These are phyloP conservation scores for Brettanomyces naardenensis DNA, from an alignment of 805 yeast species.

Conservation along the genomic window DNA sequence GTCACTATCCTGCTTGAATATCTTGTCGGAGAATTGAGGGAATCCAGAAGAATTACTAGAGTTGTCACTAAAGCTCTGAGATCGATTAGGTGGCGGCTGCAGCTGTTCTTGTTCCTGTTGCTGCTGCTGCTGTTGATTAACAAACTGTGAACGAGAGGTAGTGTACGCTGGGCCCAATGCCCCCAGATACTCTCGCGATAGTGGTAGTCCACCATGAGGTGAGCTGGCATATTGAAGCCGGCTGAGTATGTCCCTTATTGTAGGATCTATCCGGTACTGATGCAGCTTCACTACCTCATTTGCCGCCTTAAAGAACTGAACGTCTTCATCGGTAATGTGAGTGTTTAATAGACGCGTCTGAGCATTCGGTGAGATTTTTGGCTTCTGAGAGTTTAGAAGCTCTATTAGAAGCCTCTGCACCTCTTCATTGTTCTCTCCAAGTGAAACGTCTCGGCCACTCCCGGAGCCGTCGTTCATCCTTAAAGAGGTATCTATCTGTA, in stretches of 20 bases:
- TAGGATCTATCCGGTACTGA: conserved; percentile 47
- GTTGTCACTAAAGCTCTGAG: no score
- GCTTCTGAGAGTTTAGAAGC: conserved; percentile 21
- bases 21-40: conserved; percentile 16
- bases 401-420: conserved; percentile 18
- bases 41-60: conserved; percentile 11
- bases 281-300: conserved; percentile 46
- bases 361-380: conserved; percentile 17
- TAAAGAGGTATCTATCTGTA: no score
- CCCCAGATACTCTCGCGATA: conserved; percentile 17
- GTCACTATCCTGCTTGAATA: conserved; percentile 12
- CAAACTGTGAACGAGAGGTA: background rate
- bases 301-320: conserved; percentile 48
- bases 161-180: conserved; percentile 10
- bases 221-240: conserved; percentile 51
- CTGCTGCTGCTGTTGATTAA: background rate
- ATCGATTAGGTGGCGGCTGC: no score
- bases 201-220: conserved; percentile 49
- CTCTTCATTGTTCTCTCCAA: no score
- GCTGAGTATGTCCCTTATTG: conserved; percentile 49
- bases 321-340: conserved; percentile 38
- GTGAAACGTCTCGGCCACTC: no score
- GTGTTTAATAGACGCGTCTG: conserved; percentile 13
- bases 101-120: background rate
- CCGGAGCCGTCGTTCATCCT: no score